These are phyloP conservation scores for Stipa capillata DNA, from an alignment of 176 grass and related monocot genomes.

Conservation along the genomic window DNA sequence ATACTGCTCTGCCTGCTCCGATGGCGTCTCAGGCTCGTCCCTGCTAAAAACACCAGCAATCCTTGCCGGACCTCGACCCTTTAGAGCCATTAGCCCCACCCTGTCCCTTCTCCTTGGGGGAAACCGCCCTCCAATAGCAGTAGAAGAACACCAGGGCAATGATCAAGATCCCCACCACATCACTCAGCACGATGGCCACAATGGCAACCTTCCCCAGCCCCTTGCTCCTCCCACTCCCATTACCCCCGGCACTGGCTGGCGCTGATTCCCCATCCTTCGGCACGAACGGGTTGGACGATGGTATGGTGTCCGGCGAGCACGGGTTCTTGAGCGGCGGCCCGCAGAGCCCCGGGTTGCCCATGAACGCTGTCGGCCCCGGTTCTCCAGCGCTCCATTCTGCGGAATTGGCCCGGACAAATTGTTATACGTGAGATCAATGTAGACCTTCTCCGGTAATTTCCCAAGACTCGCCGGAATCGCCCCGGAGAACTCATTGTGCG, in stretches of 20 bases:
- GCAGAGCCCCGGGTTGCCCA: constrained; percentile 70
- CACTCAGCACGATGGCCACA: constrained; percentile 55
- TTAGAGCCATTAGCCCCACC: constrained; percentile 6
- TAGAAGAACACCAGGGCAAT: constrained; percentile 76
- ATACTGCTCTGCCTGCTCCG: constrained; percentile 52
- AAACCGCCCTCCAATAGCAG: constrained; percentile 55
- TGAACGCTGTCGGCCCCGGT: constrained; percentile 66
- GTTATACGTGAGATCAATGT: constrained; percentile 91
- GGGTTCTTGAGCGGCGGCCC: constrained; percentile 72
- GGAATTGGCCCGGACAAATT: constrained; percentile 79
- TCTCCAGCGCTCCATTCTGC: constrained; percentile 64
- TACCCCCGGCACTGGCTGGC: not conserved
- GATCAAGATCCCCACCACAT: constrained; percentile 61
- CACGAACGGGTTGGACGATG: constrained; percentile 37
- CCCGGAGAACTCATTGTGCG: constrained; percentile 79
- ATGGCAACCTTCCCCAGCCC: constrained; percentile 52
- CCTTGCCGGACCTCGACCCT: constrained; percentile 29
- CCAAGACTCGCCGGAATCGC: constrained; percentile 65
- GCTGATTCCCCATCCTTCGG: constrained; percentile 28
- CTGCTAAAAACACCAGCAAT: constrained; percentile 66
- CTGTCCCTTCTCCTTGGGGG: constrained; percentile 30
- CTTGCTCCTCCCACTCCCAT: constrained; percentile 31
- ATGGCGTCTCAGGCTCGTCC: constrained; percentile 34
- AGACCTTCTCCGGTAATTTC: constrained; percentile 79
- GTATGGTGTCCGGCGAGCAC: constrained; percentile 34